phyloP scores from a whole-genome alignment of 2,329 filamentous ascomycete species.

The Penicillium sp. region DNA sequence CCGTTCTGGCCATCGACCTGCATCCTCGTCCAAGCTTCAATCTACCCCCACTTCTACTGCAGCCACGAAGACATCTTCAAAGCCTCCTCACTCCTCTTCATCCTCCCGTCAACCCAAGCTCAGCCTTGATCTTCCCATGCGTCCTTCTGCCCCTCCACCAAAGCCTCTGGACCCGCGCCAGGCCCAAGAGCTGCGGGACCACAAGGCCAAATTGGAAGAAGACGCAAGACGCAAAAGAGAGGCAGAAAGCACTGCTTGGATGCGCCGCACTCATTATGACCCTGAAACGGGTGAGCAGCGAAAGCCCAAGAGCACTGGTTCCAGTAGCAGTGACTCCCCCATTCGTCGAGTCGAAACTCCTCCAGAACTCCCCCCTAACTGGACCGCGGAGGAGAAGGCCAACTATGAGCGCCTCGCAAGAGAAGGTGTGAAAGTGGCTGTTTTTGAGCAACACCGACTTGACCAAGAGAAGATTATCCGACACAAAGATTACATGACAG shows the following conservation, averaged over 20 bases:
- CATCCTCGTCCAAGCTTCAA: not conserved
- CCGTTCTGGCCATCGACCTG: not conserved
- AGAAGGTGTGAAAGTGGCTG: not conserved
- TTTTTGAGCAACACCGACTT: constrained; percentile 1
- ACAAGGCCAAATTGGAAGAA: not conserved
- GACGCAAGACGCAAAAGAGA: not conserved
- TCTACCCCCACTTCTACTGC: not conserved
- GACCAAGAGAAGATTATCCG: not conserved
- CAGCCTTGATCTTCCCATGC: not conserved
- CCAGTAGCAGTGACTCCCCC: not conserved
- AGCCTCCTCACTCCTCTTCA: not conserved
- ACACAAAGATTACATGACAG: not conserved
- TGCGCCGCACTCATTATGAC: not conserved
- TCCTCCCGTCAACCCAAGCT: not conserved
- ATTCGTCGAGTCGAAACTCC: constrained; percentile 3
- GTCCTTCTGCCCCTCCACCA: not conserved
- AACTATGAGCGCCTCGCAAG: not conserved
- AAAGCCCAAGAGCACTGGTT: not conserved
- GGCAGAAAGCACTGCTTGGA: constrained; percentile 2
- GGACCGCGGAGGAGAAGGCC: constrained; percentile 1
- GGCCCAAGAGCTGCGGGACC: not conserved
- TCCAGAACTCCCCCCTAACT: not conserved
- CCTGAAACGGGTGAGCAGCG: not conserved
- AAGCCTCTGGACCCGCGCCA: constrained; percentile 1
- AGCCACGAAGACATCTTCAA: not conserved